phyloP scores from a whole-genome alignment of 768 basidiomycete genomes.

The Cyclocybe cylindracea region DNA sequence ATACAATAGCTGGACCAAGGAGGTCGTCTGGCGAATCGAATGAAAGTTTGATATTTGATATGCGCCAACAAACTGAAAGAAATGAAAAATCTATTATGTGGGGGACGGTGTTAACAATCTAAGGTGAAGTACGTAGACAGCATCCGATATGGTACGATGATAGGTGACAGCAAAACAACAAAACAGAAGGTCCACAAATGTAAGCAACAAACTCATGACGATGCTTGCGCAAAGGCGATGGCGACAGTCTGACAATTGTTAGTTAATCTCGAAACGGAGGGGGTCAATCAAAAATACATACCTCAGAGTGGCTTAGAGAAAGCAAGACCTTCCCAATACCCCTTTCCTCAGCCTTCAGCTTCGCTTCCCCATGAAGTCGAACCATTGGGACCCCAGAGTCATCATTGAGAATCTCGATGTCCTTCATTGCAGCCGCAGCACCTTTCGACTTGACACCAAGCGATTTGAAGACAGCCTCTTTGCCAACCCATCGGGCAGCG shows the following conservation, averaged over 20 bases:
- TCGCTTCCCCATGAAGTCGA: constrained; percentile 76
- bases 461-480: constrained; percentile 97
- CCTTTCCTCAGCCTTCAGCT: constrained; percentile 68
- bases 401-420: constrained; percentile 91
- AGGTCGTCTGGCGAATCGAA: neutral
- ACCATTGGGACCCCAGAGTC: constrained; percentile 80
- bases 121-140: constrained; percentile 6
- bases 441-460: constrained; percentile 89
- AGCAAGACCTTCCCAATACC: constrained; percentile 76
- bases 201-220: constrained; percentile 25
- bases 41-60: neutral
- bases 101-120: constrained; percentile 4
- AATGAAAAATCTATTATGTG: constrained; percentile 17
- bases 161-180: constrained; percentile 8
- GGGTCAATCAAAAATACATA: constrained; percentile 34
- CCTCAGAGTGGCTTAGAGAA: constrained; percentile 93
- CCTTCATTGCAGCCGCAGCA: constrained; percentile 92
- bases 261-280: neutral
- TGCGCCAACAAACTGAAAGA: neutral
- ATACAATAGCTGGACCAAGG: neutral
- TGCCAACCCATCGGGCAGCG: constrained; percentile 96
- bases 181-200: neutral
- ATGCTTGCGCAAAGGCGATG: constrained; percentile 85
- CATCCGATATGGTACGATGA: constrained; percentile 11
- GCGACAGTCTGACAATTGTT: constrained; percentile 64